Evolutionary conservation across 371 early-diverging fungal genomes (phyloP).

Genomic region (Mucor plumbeus): DNA sequence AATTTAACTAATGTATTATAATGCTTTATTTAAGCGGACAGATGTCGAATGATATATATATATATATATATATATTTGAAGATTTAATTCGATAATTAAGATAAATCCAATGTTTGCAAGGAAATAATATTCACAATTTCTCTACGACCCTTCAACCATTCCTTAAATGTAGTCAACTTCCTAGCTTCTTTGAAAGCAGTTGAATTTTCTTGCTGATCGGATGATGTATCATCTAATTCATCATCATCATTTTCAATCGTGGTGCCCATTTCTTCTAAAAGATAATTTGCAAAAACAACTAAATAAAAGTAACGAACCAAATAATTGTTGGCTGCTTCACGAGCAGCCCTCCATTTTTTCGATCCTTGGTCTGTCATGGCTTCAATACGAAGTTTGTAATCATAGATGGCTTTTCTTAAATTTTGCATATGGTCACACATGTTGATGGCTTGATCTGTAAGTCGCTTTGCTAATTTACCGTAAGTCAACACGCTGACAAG

Average conservation of each 20-base stretch:
- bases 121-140: slow-evolving; percentile 60
- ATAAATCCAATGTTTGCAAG: slow-evolving; percentile 33
- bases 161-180: slow-evolving; percentile 47
- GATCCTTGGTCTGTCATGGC: slow-evolving; percentile 52
- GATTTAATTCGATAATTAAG: not conserved
- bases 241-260: not conserved
- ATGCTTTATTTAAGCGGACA: too few species aligned
- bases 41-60: too few species aligned
- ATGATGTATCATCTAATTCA: slow-evolving; percentile 13
- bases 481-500: slow-evolving; percentile 68
- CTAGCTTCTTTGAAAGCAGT: slow-evolving; percentile 44
- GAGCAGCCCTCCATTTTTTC: slow-evolving; percentile 52
- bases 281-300: slow-evolving; percentile 75
- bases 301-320: slow-evolving; percentile 76
- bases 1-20: too few species aligned
- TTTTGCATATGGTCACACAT: slow-evolving; percentile 82
- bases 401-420: slow-evolving; percentile 69
- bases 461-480: slow-evolving; percentile 71
- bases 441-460: slow-evolving; percentile 77
- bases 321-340: slow-evolving; percentile 63
- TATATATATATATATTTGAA: too few species aligned
- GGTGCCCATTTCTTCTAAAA: slow-evolving; percentile 62
- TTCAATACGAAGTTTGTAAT: slow-evolving; percentile 65
- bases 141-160: slow-evolving; percentile 58
- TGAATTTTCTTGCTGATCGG: slow-evolving; percentile 2